Conservation (phyloP, 352 stramenopile genomes). For the Blastocystis sp. region DNA sequence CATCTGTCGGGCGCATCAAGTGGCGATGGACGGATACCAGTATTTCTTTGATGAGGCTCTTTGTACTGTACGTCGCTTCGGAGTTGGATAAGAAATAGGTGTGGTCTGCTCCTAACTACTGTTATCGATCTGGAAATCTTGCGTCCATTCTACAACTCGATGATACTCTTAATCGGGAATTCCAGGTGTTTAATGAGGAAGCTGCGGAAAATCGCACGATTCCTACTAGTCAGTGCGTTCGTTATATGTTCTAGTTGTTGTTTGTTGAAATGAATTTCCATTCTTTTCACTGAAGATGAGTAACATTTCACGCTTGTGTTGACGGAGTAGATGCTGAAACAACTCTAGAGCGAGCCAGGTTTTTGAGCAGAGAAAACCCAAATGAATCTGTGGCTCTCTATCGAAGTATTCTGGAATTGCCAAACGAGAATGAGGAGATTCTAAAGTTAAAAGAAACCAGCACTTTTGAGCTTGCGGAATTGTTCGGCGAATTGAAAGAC, state of each 20-base stretch:
- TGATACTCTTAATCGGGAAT: slow-evolving; percentile 75
- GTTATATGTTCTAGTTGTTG: slow-evolving; percentile 10
- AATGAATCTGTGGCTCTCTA: slow-evolving; percentile 13
- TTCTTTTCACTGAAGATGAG: background rate
- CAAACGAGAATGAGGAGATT: background rate
- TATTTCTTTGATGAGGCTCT: slow-evolving; percentile 73
- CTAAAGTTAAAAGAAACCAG: slow-evolving; percentile 52
- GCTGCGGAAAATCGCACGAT: slow-evolving; percentile 90
- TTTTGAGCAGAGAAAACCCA: slow-evolving; percentile 31
- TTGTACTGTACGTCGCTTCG: background rate
- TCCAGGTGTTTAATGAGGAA: slow-evolving; percentile 92
- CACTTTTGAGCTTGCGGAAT: slow-evolving; percentile 44
- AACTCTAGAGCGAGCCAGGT: background rate
- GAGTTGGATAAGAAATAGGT: slow-evolving; percentile 72
- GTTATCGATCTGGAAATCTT: slow-evolving; percentile 94
- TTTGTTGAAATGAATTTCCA: background rate
- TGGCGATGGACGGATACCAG: slow-evolving; percentile 81
- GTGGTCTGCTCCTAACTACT: slow-evolving; percentile 62
- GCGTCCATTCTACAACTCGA: slow-evolving; percentile 96
- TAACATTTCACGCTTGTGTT: background rate
- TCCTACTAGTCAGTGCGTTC: slow-evolving; percentile 91
- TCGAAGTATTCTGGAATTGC: slow-evolving; percentile 4
- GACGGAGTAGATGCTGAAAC: background rate
- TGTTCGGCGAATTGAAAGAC: slow-evolving; percentile 59
- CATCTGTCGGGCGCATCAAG: slow-evolving; percentile 78